Conservation (phyloP, 495 filamentous ascomycete genomes). For the Hypomontagnella monticulosa region DNA sequence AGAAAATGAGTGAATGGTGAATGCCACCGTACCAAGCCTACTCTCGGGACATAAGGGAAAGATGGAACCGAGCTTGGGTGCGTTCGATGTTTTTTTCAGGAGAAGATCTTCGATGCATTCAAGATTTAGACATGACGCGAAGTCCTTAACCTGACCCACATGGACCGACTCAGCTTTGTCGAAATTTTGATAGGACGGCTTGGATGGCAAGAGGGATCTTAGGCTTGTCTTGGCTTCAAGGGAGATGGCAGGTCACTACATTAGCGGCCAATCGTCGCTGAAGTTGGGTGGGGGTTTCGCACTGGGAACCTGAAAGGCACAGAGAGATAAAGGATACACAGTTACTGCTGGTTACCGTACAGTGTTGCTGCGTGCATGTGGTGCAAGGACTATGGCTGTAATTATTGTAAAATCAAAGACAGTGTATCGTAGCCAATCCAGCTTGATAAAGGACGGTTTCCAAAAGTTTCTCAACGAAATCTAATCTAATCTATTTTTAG, state of each 20-base stretch:
- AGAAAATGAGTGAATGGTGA: slow-evolving; percentile 16
- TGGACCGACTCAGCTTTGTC: slow-evolving; percentile 29
- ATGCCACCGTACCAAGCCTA: slow-evolving; percentile 11
- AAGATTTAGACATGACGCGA: slow-evolving; percentile 43
- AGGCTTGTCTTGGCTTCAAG: slow-evolving; percentile 29
- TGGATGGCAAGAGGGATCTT: slow-evolving; percentile 4
- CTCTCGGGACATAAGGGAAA: slow-evolving; percentile 11
- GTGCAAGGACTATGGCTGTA: too few relatives aligned
- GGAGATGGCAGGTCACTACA: slow-evolving; percentile 15
- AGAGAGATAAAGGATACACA: slow-evolving; percentile 7
- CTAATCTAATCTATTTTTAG: slow-evolving; percentile 16
- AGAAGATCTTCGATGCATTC: slow-evolving; percentile 43
- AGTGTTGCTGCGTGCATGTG: too few relatives aligned
- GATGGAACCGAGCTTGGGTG: slow-evolving; percentile 12
- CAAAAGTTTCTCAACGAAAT: slow-evolving; percentile 1
- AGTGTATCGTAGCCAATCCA: not conserved
- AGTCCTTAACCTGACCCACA: slow-evolving; percentile 25
- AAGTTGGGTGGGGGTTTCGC: slow-evolving; percentile 19
- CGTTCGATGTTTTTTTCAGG: slow-evolving; percentile 20
- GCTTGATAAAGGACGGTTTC: slow-evolving; percentile 9
- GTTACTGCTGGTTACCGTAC: not conserved
- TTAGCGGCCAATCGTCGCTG: slow-evolving; percentile 25
- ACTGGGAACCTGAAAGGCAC: not conserved
- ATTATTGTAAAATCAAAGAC: slow-evolving; percentile 7
- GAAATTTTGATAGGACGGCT: slow-evolving; percentile 36